Percentiles rank a stretch among this genome's conserved stretches.
Evolutionary conservation across 768 basidiomycete species (phyloP).

Genomic region (Boletus tomentosulus): DNA sequence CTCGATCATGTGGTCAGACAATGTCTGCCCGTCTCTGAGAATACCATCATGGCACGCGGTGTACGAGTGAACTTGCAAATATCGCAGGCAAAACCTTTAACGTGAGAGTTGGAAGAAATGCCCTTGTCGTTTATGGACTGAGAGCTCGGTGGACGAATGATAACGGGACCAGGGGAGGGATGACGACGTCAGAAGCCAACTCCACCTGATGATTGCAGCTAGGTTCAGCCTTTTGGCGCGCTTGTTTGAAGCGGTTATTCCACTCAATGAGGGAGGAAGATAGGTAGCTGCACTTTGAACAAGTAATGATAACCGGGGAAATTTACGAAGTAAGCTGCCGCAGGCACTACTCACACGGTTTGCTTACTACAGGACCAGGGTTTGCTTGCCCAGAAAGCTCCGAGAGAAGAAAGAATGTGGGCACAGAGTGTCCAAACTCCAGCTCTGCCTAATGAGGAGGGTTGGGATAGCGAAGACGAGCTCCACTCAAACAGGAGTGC

Average conservation of each 20-base stretch:
- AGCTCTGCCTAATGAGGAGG: constrained; percentile 1
- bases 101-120: not conserved
- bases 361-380: too few species aligned
- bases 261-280: constrained; percentile 25
- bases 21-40: constrained; percentile 20
- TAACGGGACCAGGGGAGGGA: constrained; percentile 12
- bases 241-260: constrained; percentile 26
- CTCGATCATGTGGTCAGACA: constrained; percentile 28
- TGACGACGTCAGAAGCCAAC: not conserved
- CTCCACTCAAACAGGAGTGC: constrained; percentile 2
- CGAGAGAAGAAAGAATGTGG: not conserved
- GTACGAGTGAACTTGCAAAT: constrained; percentile 26
- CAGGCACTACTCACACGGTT: too few species aligned
- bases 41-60: constrained; percentile 28
- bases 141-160: constrained; percentile 14
- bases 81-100: constrained; percentile 15
- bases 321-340: too few species aligned
- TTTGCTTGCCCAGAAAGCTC: not conserved
- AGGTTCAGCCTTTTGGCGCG: constrained; percentile 9
- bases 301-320: too few species aligned
- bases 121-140: constrained; percentile 11
- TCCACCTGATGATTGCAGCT: constrained; percentile 5
- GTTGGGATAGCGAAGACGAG: constrained; percentile 21
- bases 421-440: not conserved
- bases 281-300: constrained; percentile 22